Evolutionary conservation across 805 yeast species (phyloP), one percentile per base, ranked within the genome.

Genomic region (Gaillardinia entomophila): DNA sequence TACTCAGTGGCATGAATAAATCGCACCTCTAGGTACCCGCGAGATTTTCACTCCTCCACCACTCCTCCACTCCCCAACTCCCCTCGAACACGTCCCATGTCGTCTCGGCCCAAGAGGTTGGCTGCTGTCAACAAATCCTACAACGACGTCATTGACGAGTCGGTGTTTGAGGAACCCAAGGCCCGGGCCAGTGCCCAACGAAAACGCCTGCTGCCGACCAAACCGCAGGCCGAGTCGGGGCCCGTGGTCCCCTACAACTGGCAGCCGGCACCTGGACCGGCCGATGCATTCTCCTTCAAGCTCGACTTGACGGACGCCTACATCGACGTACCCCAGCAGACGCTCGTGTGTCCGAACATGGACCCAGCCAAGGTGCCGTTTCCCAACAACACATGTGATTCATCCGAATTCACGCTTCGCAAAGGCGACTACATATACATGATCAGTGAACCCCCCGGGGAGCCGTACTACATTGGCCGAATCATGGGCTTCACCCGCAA

Each of bases 381-480:
- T 17, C 35, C 22, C 5, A 12, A 24, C 20, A 30, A 27, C 22
- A 18, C 24, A 24, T 12, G 15, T 7, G 26, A 28, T 27, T 6
- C 24, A 12, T 29, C 16, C 30, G 51, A 59, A 3, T 51, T 57
- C 34, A 53, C 48, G 28, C 37, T 75, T n/a, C 38, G 40, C 4
- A 75, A 73, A 39, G 76, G 75, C 33, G 95, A 88, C 36, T 77
- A 68, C 37, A 80, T 88, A 7, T 88, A 83, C 52, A 77, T 89
- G 78, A 71, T 89, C 10, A 77, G 92, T 41, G 96, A 87, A 54
- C 96, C 96, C 1, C 87, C 96, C 0, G 92, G 95, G 2, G 96
- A 87, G 47, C 97, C 97, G 0, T 92, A 83, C 62, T 85, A 87
- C 48, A 73, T 92, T 27, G 97, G 94, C 1, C 67, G 90, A 26